These are phyloP conservation scores for Hypoxylon fuscum DNA, from an alignment of 495 filamentous ascomycete species.

Conservation along the genomic window DNA sequence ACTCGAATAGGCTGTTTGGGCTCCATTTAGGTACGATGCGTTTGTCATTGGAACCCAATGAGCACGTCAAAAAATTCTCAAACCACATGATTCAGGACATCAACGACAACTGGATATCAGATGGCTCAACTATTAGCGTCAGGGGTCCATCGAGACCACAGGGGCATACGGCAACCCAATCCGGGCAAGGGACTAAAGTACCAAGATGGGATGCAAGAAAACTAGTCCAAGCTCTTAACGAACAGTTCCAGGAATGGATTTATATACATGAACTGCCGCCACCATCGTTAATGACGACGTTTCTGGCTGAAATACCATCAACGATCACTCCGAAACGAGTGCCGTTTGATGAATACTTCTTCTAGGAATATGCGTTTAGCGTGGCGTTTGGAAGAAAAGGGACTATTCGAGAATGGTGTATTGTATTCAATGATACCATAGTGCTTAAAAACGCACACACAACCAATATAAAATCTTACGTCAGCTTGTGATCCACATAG, in stretches of 20 bases:
- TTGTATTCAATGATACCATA: background rate
- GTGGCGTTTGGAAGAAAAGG: constrained; percentile 18
- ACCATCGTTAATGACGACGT: too few species aligned
- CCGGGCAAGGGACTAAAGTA: constrained; percentile 42
- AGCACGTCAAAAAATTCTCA: constrained; percentile 44
- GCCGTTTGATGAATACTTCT: constrained; percentile 30
- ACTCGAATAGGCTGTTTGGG: constrained; percentile 30
- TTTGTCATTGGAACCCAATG: constrained; percentile 7
- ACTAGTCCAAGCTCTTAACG: constrained; percentile 33
- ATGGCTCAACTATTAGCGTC: constrained; percentile 43
- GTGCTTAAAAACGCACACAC: background rate
- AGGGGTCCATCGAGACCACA: constrained; percentile 41
- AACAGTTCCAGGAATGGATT: constrained; percentile 41
- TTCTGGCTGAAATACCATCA: too few species aligned
- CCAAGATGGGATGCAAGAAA: constrained; percentile 34
- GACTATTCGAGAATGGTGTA: background rate
- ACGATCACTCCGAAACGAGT: too few species aligned
- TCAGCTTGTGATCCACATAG: background rate
- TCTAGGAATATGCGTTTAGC: constrained; percentile 31
- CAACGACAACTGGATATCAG: constrained; percentile 48
- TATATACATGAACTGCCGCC: too few species aligned
- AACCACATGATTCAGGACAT: constrained; percentile 50
- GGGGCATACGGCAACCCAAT: constrained; percentile 34
- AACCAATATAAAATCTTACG: background rate
- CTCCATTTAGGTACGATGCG: background rate